Evolutionary conservation across 2,329 filamentous ascomycete species (phyloP).

Genomic region (Pseudogymnoascus sp.): DNA sequence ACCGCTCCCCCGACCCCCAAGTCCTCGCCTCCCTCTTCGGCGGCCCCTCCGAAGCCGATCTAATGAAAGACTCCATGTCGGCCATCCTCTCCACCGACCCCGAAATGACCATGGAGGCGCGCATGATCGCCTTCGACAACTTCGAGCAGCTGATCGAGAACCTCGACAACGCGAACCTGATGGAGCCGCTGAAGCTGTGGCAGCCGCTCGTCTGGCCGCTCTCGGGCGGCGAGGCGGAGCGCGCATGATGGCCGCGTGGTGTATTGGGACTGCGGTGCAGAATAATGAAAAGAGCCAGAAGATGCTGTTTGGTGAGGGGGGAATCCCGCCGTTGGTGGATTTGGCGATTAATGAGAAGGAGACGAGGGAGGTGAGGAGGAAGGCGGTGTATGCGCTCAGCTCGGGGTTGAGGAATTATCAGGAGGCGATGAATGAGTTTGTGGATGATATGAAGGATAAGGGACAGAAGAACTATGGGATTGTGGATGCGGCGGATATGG

Average conservation of each 20-base stretch:
- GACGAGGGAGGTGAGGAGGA: constrained; percentile 63
- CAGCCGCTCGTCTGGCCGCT: constrained; percentile 68
- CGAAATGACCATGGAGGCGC: constrained; percentile 64
- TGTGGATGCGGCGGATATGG: constrained; percentile 83
- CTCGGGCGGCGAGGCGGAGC: constrained; percentile 58
- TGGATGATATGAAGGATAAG: constrained; percentile 51
- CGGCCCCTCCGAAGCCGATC: constrained; percentile 80
- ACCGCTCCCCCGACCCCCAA: constrained; percentile 54
- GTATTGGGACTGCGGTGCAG: constrained; percentile 87
- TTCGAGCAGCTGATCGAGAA: constrained; percentile 88
- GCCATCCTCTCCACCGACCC: constrained; percentile 59
- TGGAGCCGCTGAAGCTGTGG: constrained; percentile 75
- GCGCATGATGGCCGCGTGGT: constrained; percentile 86
- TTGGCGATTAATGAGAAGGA: constrained; percentile 56
- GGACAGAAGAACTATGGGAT: constrained; percentile 49
- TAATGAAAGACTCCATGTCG: constrained; percentile 81
- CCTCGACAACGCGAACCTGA: constrained; percentile 95
- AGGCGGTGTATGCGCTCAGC: constrained; percentile 84
- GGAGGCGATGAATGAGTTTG: constrained; percentile 65
- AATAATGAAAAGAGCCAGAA: constrained; percentile 88
- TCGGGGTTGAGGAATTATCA: constrained; percentile 85
- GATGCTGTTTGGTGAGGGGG: constrained; percentile 55
- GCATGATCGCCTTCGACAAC: constrained; percentile 84
- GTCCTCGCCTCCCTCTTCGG: constrained; percentile 70
- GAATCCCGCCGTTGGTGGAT: constrained; percentile 62